Conservation (phyloP, 495 filamentous ascomycete genomes). For the Sordaria brevicollis region DNA sequence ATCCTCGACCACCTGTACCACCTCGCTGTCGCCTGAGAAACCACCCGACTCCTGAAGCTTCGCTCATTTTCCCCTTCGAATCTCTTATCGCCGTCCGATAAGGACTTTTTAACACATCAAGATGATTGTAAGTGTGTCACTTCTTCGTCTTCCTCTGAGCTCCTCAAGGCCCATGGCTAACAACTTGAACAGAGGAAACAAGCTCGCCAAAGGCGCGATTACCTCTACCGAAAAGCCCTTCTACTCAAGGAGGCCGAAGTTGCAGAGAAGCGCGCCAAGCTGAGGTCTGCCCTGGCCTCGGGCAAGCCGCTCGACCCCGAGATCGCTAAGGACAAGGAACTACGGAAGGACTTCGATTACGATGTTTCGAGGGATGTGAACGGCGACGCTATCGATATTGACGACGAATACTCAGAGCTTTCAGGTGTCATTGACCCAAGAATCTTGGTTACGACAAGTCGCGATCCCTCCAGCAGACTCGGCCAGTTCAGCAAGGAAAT, state of each 20-base stretch:
- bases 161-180: conserved; percentile 10
- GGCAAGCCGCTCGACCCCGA: conserved; percentile 73
- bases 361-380: conserved; percentile 67
- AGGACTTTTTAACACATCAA: neutral
- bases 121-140: conserved; percentile 23
- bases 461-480: conserved; percentile 76
- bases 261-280: conserved; percentile 75
- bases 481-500: conserved; percentile 94
- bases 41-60: neutral
- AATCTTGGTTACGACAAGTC: conserved; percentile 80
- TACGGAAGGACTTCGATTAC: conserved; percentile 86
- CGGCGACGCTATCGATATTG: conserved; percentile 59
- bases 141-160: neutral
- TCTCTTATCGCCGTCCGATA: neutral
- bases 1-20: too few species aligned
- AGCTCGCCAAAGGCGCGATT: conserved; percentile 82
- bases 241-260: conserved; percentile 85
- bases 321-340: conserved; percentile 78
- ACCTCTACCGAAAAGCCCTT: conserved; percentile 67
- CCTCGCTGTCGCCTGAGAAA: neutral
- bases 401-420: conserved; percentile 58
- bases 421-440: conserved; percentile 22
- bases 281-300: conserved; percentile 73
- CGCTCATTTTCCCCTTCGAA: neutral
- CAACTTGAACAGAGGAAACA: conserved; percentile 45